Evolutionary conservation across 306 rosid species (phyloP).

Genomic region (Spatholobus suberectus): DNA sequence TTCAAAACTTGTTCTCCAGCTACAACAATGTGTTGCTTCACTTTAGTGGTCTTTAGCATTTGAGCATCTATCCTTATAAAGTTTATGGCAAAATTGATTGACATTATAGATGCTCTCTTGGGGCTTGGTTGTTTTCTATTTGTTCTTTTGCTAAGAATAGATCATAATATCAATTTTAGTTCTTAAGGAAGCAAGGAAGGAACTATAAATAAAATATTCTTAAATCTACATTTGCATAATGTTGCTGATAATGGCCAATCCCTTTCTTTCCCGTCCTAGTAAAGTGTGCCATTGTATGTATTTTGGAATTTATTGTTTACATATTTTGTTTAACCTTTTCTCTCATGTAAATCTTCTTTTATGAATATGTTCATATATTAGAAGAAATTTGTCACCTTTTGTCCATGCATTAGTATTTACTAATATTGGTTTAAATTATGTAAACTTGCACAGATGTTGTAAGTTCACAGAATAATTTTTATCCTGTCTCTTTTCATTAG

Average conservation of each 20-base stretch:
- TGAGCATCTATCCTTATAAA: slow-evolving; percentile 7
- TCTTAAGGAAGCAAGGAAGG: not conserved
- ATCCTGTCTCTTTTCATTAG: not conserved
- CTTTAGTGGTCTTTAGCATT: slow-evolving; percentile 1
- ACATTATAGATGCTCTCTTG: slow-evolving; percentile 21
- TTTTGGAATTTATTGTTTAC: not conserved
- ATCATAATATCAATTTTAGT: slow-evolving; percentile 22
- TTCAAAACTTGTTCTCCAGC: slow-evolving; percentile 23
- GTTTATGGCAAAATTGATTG: slow-evolving; percentile 1
- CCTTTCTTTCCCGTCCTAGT: not conserved
- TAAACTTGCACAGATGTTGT: slow-evolving; percentile 22
- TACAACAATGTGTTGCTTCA: slow-evolving; percentile 31
- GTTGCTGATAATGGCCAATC: not conserved
- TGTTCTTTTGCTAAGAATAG: slow-evolving; percentile 8
- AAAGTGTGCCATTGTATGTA: not conserved
- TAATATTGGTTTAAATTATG: slow-evolving; percentile 28
- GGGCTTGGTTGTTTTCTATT: slow-evolving; percentile 2
- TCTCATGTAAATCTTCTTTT: slow-evolving; percentile 8
- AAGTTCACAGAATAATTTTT: slow-evolving; percentile 35
- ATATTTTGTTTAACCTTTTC: slow-evolving; percentile 11
- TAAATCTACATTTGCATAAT: slow-evolving; percentile 27
- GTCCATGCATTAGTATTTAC: not conserved
- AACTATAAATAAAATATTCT: slow-evolving; percentile 1
- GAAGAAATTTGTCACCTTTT: slow-evolving; percentile 22
- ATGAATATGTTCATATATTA: slow-evolving; percentile 24